Percentiles rank a stretch among this genome's conserved stretches.
Evolutionary conservation across 768 basidiomycete genomes (phyloP).

Genomic region (Russula emetica): DNA sequence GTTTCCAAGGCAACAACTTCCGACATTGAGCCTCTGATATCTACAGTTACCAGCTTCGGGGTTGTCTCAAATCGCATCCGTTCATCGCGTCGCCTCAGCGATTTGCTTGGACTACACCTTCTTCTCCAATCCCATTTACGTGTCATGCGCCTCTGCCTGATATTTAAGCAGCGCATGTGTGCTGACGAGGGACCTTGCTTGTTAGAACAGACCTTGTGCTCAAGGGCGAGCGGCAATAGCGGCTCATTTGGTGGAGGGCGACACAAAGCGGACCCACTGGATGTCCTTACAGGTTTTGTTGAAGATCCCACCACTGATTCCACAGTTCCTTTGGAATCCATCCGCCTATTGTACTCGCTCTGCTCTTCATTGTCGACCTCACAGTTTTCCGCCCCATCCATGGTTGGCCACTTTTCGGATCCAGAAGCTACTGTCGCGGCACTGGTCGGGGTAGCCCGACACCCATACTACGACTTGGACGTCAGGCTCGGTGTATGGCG

Average conservation of each 20-base stretch:
- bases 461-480: slow-evolving; percentile 73
- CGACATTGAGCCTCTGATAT: slow-evolving; percentile 75
- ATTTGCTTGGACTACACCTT: slow-evolving; percentile 62
- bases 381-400: slow-evolving; percentile 61
- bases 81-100: slow-evolving; percentile 59
- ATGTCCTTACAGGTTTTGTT: slow-evolving; percentile 65
- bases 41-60: slow-evolving; percentile 58
- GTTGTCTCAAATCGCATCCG: slow-evolving; percentile 58
- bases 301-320: slow-evolving; percentile 59
- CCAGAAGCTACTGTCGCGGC: slow-evolving; percentile 66
- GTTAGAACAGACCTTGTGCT: slow-evolving; percentile 73
- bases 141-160: slow-evolving; percentile 58
- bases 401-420: slow-evolving; percentile 73
- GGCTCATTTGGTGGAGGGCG: slow-evolving; percentile 43
- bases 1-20: slow-evolving; percentile 72
- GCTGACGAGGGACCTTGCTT: slow-evolving; percentile 41
- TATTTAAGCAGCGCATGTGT: slow-evolving; percentile 50
- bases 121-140: slow-evolving; percentile 64
- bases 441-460: slow-evolving; percentile 66
- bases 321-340: slow-evolving; percentile 60
- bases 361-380: slow-evolving; percentile 59
- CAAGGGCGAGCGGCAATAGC: slow-evolving; percentile 51
- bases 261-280: slow-evolving; percentile 63
- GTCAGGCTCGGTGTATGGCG: slow-evolving; percentile 78
- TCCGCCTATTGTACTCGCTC: slow-evolving; percentile 61